Percentiles rank a stretch among this genome's conserved stretches.
These are phyloP conservation scores for Melaleuca quinquenervia DNA, from an alignment of 345 rosid species.

Conservation along the genomic window DNA sequence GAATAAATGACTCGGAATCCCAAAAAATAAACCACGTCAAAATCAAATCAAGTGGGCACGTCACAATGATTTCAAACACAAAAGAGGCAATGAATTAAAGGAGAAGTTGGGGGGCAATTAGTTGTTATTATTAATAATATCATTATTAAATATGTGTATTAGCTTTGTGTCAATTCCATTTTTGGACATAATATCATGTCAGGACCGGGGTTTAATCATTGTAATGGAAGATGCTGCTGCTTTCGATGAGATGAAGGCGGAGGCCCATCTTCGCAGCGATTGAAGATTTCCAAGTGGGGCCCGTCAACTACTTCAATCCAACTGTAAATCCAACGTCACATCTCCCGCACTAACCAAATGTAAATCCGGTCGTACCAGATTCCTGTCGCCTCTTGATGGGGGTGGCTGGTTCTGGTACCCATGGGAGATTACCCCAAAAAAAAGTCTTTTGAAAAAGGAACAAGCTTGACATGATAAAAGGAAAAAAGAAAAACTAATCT, in stretches of 20 bases:
- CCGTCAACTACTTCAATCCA: constrained; percentile 25
- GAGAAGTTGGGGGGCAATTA: background rate
- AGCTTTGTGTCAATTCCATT: background rate
- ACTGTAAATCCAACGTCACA: constrained; percentile 30
- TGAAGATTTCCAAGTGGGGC: constrained; percentile 6
- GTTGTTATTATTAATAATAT: background rate
- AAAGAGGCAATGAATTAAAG: background rate
- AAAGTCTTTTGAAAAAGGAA: no score
- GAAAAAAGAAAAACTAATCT: background rate
- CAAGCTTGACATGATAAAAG: background rate
- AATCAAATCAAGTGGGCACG: background rate
- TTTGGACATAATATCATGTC: background rate
- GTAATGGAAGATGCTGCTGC: background rate
- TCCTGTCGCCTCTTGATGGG: background rate
- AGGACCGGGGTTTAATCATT: background rate
- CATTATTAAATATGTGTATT: no score
- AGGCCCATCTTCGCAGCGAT: background rate
- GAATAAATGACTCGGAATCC: background rate
- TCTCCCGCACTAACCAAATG: background rate
- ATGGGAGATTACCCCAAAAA: background rate
- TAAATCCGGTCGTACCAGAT: background rate
- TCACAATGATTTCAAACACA: background rate
- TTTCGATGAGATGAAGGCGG: background rate
- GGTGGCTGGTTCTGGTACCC: background rate
- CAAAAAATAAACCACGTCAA: background rate